Conservation (phyloP, 371 early-diverging fungal species). For the Coemansia sp. region DNA sequence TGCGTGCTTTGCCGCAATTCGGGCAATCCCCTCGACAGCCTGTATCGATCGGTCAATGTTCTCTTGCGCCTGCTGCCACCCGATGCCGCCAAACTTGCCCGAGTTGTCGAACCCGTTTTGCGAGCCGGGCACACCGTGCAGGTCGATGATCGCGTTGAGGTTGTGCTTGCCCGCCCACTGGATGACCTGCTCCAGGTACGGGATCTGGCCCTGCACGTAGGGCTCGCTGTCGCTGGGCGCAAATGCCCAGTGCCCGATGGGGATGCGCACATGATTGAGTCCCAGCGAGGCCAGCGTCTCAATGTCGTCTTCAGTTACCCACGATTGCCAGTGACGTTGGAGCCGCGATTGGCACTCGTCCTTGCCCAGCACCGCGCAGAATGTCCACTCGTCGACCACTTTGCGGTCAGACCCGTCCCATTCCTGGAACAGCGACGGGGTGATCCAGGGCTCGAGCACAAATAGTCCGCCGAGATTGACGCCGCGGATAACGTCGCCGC, state of each 20-base stretch:
- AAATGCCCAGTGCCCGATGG: slow-evolving; percentile 75
- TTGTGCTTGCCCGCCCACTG: slow-evolving; percentile 70
- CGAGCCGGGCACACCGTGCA: slow-evolving; percentile 76
- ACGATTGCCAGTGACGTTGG: slow-evolving; percentile 62
- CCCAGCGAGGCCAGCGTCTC: slow-evolving; percentile 62
- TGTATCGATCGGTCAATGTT: slow-evolving; percentile 43
- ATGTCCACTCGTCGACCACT: slow-evolving; percentile 65
- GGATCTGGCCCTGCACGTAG: slow-evolving; percentile 56
- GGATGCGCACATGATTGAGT: slow-evolving; percentile 74
- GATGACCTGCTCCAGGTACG: slow-evolving; percentile 61
- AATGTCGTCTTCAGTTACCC: slow-evolving; percentile 72
- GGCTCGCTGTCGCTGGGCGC: slow-evolving; percentile 56
- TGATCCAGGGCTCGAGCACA: slow-evolving; percentile 72
- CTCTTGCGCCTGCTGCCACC: slow-evolving; percentile 48
- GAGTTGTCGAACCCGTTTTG: slow-evolving; percentile 80
- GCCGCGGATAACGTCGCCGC: slow-evolving; percentile 63
- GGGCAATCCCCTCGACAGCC: slow-evolving; percentile 37
- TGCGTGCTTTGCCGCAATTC: slow-evolving; percentile 30
- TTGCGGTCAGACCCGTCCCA: slow-evolving; percentile 44
- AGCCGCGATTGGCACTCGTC: slow-evolving; percentile 57
- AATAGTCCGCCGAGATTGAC: slow-evolving; percentile 76
- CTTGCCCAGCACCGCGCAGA: slow-evolving; percentile 62
- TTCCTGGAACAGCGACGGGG: slow-evolving; percentile 69
- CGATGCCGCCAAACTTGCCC: slow-evolving; percentile 51
- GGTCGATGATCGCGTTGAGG: slow-evolving; percentile 69